Conservation (phyloP, 2,329 filamentous ascomycete genomes). For the Epichloe bromicola region DNA sequence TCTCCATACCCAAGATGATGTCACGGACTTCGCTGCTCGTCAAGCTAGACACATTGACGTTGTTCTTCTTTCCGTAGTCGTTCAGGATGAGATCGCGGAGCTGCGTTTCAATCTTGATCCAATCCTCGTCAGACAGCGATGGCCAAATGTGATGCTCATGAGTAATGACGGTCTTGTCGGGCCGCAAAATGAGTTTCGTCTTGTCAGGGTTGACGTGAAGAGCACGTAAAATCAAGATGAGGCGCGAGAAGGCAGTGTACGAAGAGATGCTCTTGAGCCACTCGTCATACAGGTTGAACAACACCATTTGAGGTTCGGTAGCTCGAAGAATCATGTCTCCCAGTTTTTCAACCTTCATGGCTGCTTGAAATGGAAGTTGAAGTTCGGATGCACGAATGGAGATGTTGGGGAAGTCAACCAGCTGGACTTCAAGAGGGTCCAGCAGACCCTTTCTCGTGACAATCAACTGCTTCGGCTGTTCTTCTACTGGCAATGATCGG, state of each 20-base stretch:
- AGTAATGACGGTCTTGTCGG: constrained; percentile 96
- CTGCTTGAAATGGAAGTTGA: constrained; percentile 95
- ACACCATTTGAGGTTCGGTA: constrained; percentile 98
- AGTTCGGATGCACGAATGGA: constrained; percentile 95
- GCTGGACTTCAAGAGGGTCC: constrained; percentile 90
- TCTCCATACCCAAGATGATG: constrained; percentile 99
- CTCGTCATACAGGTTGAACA: constrained; percentile 98
- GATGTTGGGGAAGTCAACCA: constrained; percentile 98
- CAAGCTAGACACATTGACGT: constrained; percentile 93
- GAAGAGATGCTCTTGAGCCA: constrained; percentile 98
- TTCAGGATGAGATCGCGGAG: constrained; percentile 92
- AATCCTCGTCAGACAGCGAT: constrained; percentile 83
- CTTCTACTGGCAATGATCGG: constrained; percentile 87
- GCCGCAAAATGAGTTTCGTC: constrained; percentile 87
- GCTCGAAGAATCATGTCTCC: constrained; percentile 98
- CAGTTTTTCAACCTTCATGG: constrained; percentile 99
- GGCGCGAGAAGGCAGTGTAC: constrained; percentile 93
- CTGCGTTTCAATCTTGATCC: constrained; percentile 99
- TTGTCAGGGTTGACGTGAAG: constrained; percentile 97
- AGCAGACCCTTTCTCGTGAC: constrained; percentile 94
- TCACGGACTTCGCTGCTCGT: constrained; percentile 95
- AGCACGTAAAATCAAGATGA: constrained; percentile 85
- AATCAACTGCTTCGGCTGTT: constrained; percentile 97
- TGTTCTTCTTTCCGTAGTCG: constrained; percentile 99
- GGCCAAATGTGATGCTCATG: constrained; percentile 99